phyloP scores from a whole-genome alignment of 176 grass and related monocot genomes.

The Olyra latifolia region DNA sequence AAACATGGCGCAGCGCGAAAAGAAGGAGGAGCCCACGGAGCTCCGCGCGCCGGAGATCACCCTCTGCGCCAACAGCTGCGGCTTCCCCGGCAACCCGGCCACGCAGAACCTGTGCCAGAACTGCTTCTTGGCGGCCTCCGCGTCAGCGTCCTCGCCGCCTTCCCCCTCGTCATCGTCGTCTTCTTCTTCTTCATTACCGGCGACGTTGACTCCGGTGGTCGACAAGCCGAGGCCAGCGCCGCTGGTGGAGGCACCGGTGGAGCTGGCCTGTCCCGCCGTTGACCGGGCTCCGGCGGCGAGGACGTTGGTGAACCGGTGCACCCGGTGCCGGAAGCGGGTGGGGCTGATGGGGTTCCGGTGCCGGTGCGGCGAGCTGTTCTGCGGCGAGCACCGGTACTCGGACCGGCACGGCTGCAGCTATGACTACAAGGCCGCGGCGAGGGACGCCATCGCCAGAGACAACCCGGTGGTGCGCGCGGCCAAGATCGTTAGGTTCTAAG shows the following conservation, averaged over 20 bases:
- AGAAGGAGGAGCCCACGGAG: conserved; percentile 79
- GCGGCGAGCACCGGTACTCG: conserved; percentile 94
- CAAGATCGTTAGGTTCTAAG: conserved; percentile 85
- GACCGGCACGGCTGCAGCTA: conserved; percentile 81
- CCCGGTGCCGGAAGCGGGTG: conserved; percentile 74
- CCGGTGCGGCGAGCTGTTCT: conserved; percentile 86
- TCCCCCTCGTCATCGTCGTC: background rate
- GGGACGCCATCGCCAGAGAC: conserved; percentile 73
- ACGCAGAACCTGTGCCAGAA: conserved; percentile 72
- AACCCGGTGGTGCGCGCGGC: conserved; percentile 89
- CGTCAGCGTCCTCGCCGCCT: conserved; percentile 12
- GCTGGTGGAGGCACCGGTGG: background rate
- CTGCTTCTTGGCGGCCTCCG: conserved; percentile 49
- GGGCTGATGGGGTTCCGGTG: conserved; percentile 86
- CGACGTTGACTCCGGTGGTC: background rate
- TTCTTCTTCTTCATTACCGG: background rate
- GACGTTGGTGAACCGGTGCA: conserved; percentile 64
- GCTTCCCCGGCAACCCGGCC: conserved; percentile 74
- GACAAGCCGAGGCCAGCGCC: conserved; percentile 24
- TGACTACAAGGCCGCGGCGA: conserved; percentile 77
- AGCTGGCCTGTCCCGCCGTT: background rate
- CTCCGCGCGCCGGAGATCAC: conserved; percentile 69
- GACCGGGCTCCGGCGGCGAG: background rate
- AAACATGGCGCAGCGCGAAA: conserved; percentile 91
- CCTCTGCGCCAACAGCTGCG: conserved; percentile 90